Percentiles rank a stretch among this genome's conserved stretches.
phyloP scores from a whole-genome alignment of 139 green algal genomes.

The Prasinococcaceae sp. region DNA sequence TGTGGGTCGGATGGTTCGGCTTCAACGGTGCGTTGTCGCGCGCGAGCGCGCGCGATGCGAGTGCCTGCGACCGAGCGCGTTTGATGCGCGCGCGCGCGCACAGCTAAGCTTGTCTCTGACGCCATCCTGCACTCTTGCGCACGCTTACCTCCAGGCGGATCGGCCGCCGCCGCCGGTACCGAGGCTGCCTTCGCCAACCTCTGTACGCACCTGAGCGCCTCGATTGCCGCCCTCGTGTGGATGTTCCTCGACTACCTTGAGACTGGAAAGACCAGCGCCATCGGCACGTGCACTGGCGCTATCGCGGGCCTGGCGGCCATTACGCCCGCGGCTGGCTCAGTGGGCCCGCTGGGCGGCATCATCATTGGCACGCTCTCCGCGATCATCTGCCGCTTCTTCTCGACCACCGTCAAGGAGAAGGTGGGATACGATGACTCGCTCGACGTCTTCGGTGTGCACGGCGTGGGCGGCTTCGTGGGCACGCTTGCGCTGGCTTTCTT shows the following conservation, averaged over 20 bases:
- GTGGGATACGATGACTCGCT: constrained; percentile 29
- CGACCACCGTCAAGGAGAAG: constrained; percentile 20
- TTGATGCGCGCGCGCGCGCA: too few relatives aligned
- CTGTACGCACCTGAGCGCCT: constrained; percentile 20
- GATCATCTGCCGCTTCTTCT: constrained; percentile 25
- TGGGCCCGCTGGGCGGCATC: constrained; percentile 17
- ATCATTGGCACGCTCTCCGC: constrained; percentile 8
- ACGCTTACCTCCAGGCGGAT: too few relatives aligned
- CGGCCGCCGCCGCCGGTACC: constrained; percentile 8
- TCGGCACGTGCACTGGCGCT: constrained; percentile 16
- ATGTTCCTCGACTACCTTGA: constrained; percentile 3
- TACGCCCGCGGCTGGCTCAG: constrained; percentile 22
- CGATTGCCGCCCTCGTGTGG: constrained; percentile 10
- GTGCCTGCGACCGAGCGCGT: too few relatives aligned
- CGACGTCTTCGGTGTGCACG: constrained; percentile 28
- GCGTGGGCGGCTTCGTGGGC: constrained; percentile 28
- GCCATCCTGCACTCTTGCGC: too few relatives aligned
- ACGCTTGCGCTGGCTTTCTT: constrained; percentile 13
- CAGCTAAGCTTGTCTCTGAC: too few relatives aligned
- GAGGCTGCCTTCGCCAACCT: constrained; percentile 18
- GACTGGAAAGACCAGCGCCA: constrained; percentile 10
- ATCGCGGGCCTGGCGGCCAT: constrained; percentile 24
- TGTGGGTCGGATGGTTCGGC: constrained; percentile 34
- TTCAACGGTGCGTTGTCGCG: constrained; percentile 33
- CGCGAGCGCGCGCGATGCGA: too few relatives aligned